Conservation (phyloP, 2,329 filamentous ascomycete species). For the Arthrocladium fulminans region DNA sequence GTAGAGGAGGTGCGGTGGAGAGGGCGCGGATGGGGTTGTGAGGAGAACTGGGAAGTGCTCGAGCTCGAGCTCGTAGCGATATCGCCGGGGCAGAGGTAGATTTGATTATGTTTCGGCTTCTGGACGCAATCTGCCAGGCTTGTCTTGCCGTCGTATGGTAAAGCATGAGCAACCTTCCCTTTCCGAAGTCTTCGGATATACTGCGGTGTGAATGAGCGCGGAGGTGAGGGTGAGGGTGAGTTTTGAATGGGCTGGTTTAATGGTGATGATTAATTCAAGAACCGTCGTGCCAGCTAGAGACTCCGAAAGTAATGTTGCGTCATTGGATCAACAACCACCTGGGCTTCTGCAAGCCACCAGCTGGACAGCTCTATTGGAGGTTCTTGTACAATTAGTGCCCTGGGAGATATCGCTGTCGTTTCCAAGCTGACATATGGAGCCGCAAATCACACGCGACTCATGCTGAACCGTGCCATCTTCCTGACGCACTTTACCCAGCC, state of each 20-base stretch:
- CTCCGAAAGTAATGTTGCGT: constrained; percentile 1
- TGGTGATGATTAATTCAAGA: too few species aligned
- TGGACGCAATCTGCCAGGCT: constrained; percentile 1
- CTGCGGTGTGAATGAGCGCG: too few species aligned
- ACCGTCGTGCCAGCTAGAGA: too few species aligned
- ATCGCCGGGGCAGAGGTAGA: neutral
- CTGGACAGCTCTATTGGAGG: neutral
- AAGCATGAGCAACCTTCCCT: constrained; percentile 2
- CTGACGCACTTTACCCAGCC: neutral
- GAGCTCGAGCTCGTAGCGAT: neutral
- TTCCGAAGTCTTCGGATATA: too few species aligned
- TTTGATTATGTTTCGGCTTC: constrained; percentile 1
- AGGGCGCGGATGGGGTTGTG: neutral
- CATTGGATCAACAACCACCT: constrained; percentile 4
- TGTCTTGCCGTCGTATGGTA: neutral
- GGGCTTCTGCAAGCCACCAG: neutral
- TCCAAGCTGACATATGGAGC: neutral
- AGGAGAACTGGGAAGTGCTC: neutral
- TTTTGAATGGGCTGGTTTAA: too few species aligned
- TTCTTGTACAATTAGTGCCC: too few species aligned
- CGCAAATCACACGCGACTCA: neutral
- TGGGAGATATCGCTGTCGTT: neutral
- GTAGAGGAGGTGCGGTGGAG: constrained; percentile 4
- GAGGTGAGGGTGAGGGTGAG: too few species aligned
- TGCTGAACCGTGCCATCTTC: neutral